Percentiles rank a stretch among this genome's conserved stretches.
Conservation (phyloP, 352 stramenopile species). For the Saprolegnia diclina region DNA sequence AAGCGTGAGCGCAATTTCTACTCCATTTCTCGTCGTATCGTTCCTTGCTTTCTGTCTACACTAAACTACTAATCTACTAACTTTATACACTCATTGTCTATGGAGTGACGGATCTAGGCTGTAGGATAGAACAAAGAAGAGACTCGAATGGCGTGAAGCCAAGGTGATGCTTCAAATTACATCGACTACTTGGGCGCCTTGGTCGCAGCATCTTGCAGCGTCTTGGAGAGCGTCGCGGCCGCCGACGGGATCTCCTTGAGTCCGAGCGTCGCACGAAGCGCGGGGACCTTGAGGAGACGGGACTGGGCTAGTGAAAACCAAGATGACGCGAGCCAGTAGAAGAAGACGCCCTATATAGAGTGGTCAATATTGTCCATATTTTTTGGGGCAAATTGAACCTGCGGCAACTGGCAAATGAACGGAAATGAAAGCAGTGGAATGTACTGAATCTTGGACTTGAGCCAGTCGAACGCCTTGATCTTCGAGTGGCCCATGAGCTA, state of each 20-base stretch:
- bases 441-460: conserved; percentile 51
- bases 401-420: conserved; percentile 42
- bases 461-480: conserved; percentile 40
- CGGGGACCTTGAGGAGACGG: conserved; percentile 56
- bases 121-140: too few relatives aligned
- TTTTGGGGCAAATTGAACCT: conserved; percentile 28
- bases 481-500: conserved; percentile 31
- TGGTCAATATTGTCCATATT: not conserved
- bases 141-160: not conserved
- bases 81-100: too few relatives aligned
- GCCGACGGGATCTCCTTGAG: conserved; percentile 28
- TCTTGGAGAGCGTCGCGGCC: not conserved
- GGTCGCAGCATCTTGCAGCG: not conserved
- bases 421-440: conserved; percentile 48
- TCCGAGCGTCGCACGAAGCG: conserved; percentile 50
- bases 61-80: too few relatives aligned
- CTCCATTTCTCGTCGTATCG: not conserved
- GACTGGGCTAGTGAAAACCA: conserved; percentile 63
- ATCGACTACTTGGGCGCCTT: not conserved
- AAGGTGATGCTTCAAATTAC: not conserved
- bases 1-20: conserved; percentile 22
- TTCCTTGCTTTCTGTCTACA: not conserved
- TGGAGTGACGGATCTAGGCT: too few relatives aligned
- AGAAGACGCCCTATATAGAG: conserved; percentile 55
- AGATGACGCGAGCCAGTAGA: conserved; percentile 71